phyloP scores from a whole-genome alignment of 2,329 filamentous ascomycete species.

The Emmonsia crescens region DNA sequence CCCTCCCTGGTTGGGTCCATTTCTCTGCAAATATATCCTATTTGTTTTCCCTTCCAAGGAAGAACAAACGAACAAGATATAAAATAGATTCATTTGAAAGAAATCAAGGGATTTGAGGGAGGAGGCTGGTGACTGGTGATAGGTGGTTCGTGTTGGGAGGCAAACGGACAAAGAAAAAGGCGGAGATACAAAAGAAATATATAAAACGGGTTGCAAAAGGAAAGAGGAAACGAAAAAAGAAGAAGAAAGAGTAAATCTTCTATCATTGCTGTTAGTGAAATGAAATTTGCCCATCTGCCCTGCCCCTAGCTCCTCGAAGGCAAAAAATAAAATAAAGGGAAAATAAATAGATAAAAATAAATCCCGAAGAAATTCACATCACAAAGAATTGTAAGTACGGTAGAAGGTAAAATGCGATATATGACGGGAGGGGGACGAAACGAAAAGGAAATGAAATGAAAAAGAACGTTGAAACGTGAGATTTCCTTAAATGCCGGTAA shows the following conservation, averaged over 20 bases:
- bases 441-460: neutral
- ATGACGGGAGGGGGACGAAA: neutral
- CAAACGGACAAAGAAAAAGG: constrained; percentile 1
- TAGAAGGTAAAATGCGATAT: neutral
- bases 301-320: neutral
- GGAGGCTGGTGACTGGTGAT: neutral
- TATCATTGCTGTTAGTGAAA: constrained; percentile 6
- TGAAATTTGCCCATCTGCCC: constrained; percentile 3
- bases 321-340: neutral
- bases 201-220: constrained; percentile 6
- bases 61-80: neutral
- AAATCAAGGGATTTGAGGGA: neutral
- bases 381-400: neutral
- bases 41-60: neutral
- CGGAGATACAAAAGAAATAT: constrained; percentile 10
- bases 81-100: neutral
- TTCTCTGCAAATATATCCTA: neutral
- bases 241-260: constrained; percentile 9
- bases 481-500: constrained; percentile 8
- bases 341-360: neutral
- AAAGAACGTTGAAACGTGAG: neutral
- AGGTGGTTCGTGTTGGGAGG: neutral
- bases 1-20: neutral
- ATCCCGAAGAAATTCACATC: neutral
- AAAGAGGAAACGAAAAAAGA: constrained; percentile 9